phyloP scores from a whole-genome alignment of 345 rosid genomes.

The Geranium rotundifolium region DNA sequence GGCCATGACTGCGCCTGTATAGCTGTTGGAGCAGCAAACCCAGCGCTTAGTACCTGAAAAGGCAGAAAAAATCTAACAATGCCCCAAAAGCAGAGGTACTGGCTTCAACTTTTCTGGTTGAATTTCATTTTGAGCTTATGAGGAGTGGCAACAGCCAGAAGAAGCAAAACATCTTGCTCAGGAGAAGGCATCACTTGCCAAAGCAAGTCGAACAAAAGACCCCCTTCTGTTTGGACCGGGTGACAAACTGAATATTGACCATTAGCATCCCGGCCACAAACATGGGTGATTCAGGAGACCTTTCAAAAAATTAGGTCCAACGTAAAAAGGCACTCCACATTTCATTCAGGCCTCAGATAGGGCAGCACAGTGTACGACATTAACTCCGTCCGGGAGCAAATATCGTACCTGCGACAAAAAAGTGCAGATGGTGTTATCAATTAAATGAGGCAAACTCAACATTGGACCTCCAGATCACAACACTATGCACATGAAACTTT shows the following conservation, averaged over 20 bases:
- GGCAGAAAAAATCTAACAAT: constrained; percentile 36
- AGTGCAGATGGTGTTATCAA: constrained; percentile 55
- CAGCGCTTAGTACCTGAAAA: constrained; percentile 89
- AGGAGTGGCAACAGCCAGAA: constrained; percentile 54
- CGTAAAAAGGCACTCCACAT: constrained; percentile 63
- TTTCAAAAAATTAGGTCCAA: constrained; percentile 54
- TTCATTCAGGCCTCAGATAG: constrained; percentile 54
- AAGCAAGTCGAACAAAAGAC: constrained; percentile 91
- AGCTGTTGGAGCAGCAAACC: constrained; percentile 91
- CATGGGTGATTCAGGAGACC: constrained; percentile 65
- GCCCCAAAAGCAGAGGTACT: constrained; percentile 36
- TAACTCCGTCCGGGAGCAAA: constrained; percentile 95
- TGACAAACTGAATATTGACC: constrained; percentile 81
- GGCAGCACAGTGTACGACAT: constrained; percentile 98
- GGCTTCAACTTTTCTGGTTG: constrained; percentile 41
- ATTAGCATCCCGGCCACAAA: constrained; percentile 66
- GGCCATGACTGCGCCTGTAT: constrained; percentile 99
- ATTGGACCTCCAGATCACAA: constrained; percentile 45
- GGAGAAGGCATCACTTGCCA: constrained; percentile 64
- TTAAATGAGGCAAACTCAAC: constrained; percentile 46
- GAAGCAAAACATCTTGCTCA: constrained; percentile 82
- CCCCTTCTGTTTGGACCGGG: constrained; percentile 57
- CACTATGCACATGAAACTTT: constrained; percentile 16
- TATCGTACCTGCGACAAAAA: constrained; percentile 98
- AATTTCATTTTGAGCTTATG: constrained; percentile 29